Evolutionary conservation across 371 early-diverging fungal genomes (phyloP).

Genomic region (Mortierella sp.): DNA sequence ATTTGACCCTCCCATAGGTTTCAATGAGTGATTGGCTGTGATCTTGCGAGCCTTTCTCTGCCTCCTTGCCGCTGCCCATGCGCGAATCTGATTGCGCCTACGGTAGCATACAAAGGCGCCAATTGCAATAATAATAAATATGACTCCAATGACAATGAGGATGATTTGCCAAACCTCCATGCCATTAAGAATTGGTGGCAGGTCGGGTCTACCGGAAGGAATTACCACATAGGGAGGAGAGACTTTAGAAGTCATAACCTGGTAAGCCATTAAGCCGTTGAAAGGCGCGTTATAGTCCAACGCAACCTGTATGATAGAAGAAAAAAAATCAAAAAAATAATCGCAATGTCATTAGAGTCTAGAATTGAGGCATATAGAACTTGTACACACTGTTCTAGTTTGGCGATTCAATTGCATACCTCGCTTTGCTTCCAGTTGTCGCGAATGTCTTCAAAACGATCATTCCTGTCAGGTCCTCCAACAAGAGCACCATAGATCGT

Average conservation of each 20-base stretch:
- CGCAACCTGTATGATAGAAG: slow-evolving; percentile 59
- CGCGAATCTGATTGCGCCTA: slow-evolving; percentile 49
- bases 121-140: slow-evolving; percentile 42
- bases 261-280: slow-evolving; percentile 70
- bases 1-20: not conserved
- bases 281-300: slow-evolving; percentile 78
- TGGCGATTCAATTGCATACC: slow-evolving; percentile 22
- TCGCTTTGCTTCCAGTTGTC: slow-evolving; percentile 64
- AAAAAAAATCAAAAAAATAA: not conserved
- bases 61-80: slow-evolving; percentile 38
- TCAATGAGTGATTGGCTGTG: slow-evolving; percentile 7
- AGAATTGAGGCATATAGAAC: not conserved
- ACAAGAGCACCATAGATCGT: slow-evolving; percentile 72
- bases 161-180: slow-evolving; percentile 57
- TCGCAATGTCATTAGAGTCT: not conserved
- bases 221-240: slow-evolving; percentile 69
- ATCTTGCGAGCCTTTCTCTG: slow-evolving; percentile 4
- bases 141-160: slow-evolving; percentile 44
- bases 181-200: slow-evolving; percentile 52
- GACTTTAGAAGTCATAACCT: slow-evolving; percentile 58
- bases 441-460: slow-evolving; percentile 67
- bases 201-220: slow-evolving; percentile 50
- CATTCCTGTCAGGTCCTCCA: slow-evolving; percentile 71
- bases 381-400: not conserved
- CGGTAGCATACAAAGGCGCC: slow-evolving; percentile 47